A percentile compares a stretch with the other conserved stretches of the same genome.
phyloP scores from a whole-genome alignment of 345 rosid genomes.

The Triadica sebifera region DNA sequence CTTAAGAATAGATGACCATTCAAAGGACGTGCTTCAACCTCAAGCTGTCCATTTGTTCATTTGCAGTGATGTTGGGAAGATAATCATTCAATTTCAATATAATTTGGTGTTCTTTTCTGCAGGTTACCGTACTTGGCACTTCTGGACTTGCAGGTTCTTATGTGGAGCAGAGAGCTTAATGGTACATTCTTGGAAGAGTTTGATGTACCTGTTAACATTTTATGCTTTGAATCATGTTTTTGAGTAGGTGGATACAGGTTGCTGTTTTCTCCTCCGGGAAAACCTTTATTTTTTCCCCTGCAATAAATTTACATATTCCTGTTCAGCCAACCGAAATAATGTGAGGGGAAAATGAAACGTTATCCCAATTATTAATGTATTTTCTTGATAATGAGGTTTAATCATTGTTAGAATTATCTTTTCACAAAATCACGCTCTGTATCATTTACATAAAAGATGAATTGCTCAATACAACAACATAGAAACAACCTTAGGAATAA shows the following conservation, averaged over 20 bases:
- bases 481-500: too few species aligned
- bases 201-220: slow-evolving; percentile 1
- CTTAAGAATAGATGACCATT: neutral
- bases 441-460: too few species aligned
- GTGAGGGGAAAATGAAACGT: neutral
- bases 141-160: slow-evolving; percentile 92
- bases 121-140: slow-evolving; percentile 87
- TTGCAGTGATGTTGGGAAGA: neutral
- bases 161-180: slow-evolving; percentile 69
- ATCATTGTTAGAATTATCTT: neutral
- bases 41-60: neutral
- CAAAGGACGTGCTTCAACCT: neutral
- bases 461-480: too few species aligned
- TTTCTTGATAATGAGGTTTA: neutral
- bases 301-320: neutral
- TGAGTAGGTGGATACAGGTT: slow-evolving; percentile 15
- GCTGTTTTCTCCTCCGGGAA: slow-evolving; percentile 1
- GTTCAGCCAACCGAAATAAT: neutral
- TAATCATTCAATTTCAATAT: neutral
- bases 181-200: neutral
- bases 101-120: slow-evolving; percentile 14
- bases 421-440: neutral
- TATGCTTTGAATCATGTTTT: slow-evolving; percentile 9
- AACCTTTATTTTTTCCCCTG: neutral
- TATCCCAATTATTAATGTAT: neutral